phyloP scores from a whole-genome alignment of 176 grass and related monocot genomes.

The Triticum timopheevii region DNA sequence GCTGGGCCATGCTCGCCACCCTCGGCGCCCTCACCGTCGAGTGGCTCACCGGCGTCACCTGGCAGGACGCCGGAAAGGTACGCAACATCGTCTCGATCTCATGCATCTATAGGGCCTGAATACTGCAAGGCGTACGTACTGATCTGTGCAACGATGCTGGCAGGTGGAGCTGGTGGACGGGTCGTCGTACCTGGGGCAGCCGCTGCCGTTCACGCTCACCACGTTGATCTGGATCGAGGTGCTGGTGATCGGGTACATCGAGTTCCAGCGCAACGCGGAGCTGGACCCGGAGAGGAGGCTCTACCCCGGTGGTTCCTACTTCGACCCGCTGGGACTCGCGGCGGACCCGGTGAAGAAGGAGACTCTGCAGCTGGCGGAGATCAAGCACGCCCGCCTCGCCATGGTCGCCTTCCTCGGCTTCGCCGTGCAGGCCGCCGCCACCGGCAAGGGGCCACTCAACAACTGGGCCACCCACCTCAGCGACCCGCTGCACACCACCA shows the following conservation, averaged over 20 bases:
- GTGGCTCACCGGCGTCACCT: conserved; percentile 96
- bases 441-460: conserved; percentile 97
- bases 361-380: conserved; percentile 85
- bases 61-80: conserved; percentile 99
- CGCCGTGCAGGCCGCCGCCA: conserved; percentile 94
- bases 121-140: not conserved
- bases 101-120: too few relatives aligned
- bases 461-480: conserved; percentile 99
- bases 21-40: conserved; percentile 92
- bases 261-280: conserved; percentile 99
- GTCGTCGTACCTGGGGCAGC: conserved; percentile 92
- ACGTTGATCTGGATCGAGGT: conserved; percentile 99
- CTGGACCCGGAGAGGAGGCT: conserved; percentile 91
- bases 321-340: conserved; percentile 87
- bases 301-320: conserved; percentile 84
- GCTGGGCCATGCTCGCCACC: conserved; percentile 98
- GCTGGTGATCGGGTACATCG: conserved; percentile 93
- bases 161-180: conserved; percentile 93
- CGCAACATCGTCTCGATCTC: not conserved
- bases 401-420: conserved; percentile 96
- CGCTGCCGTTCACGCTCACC: conserved; percentile 88
- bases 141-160: not conserved
- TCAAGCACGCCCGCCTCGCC: conserved; percentile 99
- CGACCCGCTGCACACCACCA: conserved; percentile 99
- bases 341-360: conserved; percentile 93